Percentiles rank a stretch among this genome's conserved stretches.
Evolutionary conservation across 1,284 basidiomycete genomes (phyloP).

Genomic region (Ustilago trichophora): DNA sequence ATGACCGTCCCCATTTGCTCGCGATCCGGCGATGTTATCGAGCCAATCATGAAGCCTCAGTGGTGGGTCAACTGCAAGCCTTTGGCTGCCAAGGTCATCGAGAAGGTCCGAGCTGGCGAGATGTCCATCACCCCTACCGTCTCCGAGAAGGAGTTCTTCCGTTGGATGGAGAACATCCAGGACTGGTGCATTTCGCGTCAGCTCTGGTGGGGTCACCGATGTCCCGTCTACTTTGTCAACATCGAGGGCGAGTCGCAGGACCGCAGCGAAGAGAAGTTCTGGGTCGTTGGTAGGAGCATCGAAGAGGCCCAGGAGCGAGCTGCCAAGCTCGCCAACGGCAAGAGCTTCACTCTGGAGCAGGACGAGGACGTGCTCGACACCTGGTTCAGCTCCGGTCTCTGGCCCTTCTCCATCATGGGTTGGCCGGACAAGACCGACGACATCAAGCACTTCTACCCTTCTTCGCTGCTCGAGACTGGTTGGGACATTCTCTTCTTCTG

Average conservation of each 20-base stretch:
- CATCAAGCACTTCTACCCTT: conserved; percentile 79
- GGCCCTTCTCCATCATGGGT: conserved; percentile 97
- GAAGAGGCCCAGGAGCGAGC: conserved; percentile 86
- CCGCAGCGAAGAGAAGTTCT: conserved; percentile 54
- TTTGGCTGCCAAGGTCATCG: conserved; percentile 76
- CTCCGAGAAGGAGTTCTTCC: conserved; percentile 93
- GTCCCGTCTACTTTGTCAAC: conserved; percentile 91
- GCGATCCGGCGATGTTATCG: conserved; percentile 84
- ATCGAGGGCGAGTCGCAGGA: conserved; percentile 83
- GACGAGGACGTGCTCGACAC: conserved; percentile 98
- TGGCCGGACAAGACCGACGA: conserved; percentile 78
- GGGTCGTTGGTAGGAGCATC: conserved; percentile 86
- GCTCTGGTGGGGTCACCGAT: conserved; percentile 98
- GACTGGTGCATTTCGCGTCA: conserved; percentile 99
- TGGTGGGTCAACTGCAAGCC: conserved; percentile 99
- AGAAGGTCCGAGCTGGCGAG: conserved; percentile 75
- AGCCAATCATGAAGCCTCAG: conserved; percentile 95
- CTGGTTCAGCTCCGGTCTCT: conserved; percentile 98
- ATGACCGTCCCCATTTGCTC: conserved; percentile 66
- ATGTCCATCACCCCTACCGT: conserved; percentile 78
- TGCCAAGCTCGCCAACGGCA: conserved; percentile 76
- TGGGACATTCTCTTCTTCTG: conserved; percentile 99
- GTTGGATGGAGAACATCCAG: conserved; percentile 95
- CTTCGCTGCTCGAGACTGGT: conserved; percentile 90
- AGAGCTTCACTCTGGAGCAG: conserved; percentile 81